Evolutionary conservation across 257 asterid genomes (phyloP), one percentile per base, ranked within the genome.

Genomic region (Solanum verrucosum): DNA sequence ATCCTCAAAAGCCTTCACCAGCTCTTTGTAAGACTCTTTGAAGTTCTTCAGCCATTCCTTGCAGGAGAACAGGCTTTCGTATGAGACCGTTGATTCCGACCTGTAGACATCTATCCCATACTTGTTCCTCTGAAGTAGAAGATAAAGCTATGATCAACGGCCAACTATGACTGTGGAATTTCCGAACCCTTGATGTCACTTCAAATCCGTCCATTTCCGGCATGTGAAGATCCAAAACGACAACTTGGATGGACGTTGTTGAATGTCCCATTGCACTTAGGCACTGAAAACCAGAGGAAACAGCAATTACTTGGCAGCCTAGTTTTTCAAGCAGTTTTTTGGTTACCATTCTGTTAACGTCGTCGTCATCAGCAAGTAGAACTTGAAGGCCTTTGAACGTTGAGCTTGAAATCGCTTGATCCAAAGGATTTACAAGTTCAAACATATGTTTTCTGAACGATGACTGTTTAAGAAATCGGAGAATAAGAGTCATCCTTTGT

Each of bases 141-240:
- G 91, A 89, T 78, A 90, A 52, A 12, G 93, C 94, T 40, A 92
- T 77, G 86, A 92, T 92, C 33, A 92, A 46, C 5, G 94, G 94
- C 94, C 93, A 90, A 21, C 60, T 88, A 10, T 37, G 92, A 37
- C 94, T 90, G 56, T 91, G 71, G 82, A 84, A 92, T 77, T 92
- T 90, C 13, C 93, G 90, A n/a, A 90, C 90, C 60, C 92, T 92
- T 31, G 21, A 85, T 3, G 92, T 89, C 75, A 92, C 94, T 84
- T 90, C 92, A 25, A 87, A 92, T 59, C 94, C 94, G 31, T 92
- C 94, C 90, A 92, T 92, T 46, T 90, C 94, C 0, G 92, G 90
- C 94, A 92, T 90, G 82, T 92, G 93, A 90, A 92, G 90, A 59
- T 92, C 94, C 88, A 92, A 78, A 31, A 92, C 21, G n/a, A 92